Evolutionary conservation across 2,329 filamentous ascomycete genomes (phyloP).

Genomic region (Rugonectria rugulosa): DNA sequence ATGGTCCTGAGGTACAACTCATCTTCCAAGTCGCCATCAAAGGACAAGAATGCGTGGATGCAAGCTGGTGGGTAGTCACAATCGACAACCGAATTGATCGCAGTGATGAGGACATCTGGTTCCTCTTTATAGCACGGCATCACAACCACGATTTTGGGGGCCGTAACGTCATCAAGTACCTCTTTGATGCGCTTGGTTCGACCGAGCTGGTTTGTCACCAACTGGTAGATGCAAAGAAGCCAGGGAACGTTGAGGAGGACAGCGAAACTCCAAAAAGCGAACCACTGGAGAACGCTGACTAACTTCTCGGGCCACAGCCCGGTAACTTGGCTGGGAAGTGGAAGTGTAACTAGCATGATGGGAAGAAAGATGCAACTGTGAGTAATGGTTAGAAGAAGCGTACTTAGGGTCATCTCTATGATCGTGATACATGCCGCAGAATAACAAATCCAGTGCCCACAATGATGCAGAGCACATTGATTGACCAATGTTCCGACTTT

Average conservation of each 20-base stretch:
- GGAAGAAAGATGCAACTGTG: slow-evolving; percentile 77
- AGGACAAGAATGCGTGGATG: slow-evolving; percentile 94
- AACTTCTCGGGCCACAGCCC: slow-evolving; percentile 74
- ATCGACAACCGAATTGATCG: slow-evolving; percentile 89
- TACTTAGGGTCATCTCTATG: neutral
- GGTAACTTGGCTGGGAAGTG: slow-evolving; percentile 76
- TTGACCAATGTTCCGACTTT: slow-evolving; percentile 89
- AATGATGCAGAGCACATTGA: slow-evolving; percentile 77
- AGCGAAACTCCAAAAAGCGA: slow-evolving; percentile 94
- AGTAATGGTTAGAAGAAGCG: slow-evolving; percentile 53
- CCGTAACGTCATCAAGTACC: slow-evolving; percentile 81
- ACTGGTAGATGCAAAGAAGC: slow-evolving; percentile 91
- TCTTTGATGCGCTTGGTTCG: slow-evolving; percentile 83
- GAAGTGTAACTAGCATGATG: slow-evolving; percentile 92
- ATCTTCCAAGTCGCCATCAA: slow-evolving; percentile 89
- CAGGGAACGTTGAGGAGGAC: slow-evolving; percentile 86
- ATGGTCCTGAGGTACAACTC: slow-evolving; percentile 89
- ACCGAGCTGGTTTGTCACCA: slow-evolving; percentile 87
- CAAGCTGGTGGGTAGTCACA: slow-evolving; percentile 93
- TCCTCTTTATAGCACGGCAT: slow-evolving; percentile 98
- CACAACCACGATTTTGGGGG: slow-evolving; percentile 93
- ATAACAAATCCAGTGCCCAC: slow-evolving; percentile 78
- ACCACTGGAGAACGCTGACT: slow-evolving; percentile 84
- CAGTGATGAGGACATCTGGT: slow-evolving; percentile 81
- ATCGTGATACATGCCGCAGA: slow-evolving; percentile 66